Conservation (phyloP, 164 flowering plant genomes). For the Umbellularia californica region DNA sequence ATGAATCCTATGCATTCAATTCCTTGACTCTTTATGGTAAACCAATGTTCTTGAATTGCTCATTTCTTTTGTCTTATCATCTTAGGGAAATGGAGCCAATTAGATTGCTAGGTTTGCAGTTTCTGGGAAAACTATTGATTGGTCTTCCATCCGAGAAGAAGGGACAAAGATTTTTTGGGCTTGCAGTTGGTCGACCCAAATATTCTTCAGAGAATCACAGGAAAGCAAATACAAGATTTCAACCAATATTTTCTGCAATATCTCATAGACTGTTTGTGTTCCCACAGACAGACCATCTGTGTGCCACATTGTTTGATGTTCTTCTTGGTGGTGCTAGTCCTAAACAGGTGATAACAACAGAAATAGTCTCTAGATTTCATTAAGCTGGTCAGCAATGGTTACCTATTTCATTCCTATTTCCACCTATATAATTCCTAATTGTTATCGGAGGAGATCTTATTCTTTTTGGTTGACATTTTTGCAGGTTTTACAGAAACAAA, state of each 20-base stretch:
- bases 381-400: background rate
- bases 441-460: constrained; percentile 3
- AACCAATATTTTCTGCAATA: constrained; percentile 65
- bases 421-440: background rate
- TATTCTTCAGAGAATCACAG: constrained; percentile 56
- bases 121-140: constrained; percentile 88
- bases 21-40: too few relatives aligned
- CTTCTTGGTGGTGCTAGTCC: constrained; percentile 99
- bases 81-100: constrained; percentile 84
- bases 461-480: background rate
- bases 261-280: constrained; percentile 82
- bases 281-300: constrained; percentile 74
- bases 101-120: constrained; percentile 87
- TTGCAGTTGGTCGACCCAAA: constrained; percentile 69
- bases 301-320: constrained; percentile 92
- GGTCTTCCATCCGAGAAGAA: constrained; percentile 93
- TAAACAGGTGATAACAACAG: constrained; percentile 65
- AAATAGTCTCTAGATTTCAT: background rate
- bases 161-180: constrained; percentile 73
- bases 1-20: too few relatives aligned
- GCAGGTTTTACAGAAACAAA: constrained; percentile 81
- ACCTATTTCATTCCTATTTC: background rate
- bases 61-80: constrained; percentile 3
- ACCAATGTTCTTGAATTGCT: background rate
- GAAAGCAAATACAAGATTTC: constrained; percentile 46